Percentiles rank a stretch among this genome's conserved stretches.
These are phyloP conservation scores for Chamaecrista fasciculata DNA, from an alignment of 306 rosid species.

Conservation along the genomic window DNA sequence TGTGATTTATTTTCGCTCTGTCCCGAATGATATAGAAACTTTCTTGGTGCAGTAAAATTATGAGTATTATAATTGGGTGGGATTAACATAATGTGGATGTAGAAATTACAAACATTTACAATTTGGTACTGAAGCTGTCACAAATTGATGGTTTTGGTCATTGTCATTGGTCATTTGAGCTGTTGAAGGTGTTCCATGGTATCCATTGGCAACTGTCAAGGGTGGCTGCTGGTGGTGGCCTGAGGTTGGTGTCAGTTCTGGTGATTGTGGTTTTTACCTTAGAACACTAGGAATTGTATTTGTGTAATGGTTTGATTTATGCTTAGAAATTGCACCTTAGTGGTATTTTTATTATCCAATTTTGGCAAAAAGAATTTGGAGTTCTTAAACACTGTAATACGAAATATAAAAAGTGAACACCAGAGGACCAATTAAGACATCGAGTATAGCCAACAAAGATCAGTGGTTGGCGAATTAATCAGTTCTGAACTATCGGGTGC, in stretches of 20 bases:
- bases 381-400: background rate
- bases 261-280: conserved; percentile 11
- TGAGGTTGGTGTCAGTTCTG: background rate
- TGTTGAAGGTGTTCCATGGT: background rate
- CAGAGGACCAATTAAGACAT: background rate
- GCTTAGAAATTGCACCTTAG: conserved; percentile 6
- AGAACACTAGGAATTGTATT: conserved; percentile 15
- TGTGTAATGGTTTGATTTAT: background rate
- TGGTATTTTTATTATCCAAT: background rate
- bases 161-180: background rate
- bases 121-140: background rate
- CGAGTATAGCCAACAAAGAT: background rate
- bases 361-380: background rate
- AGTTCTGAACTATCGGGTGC: conserved; percentile 5
- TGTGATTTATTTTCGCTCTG: too few relatives aligned
- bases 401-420: background rate
- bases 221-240: background rate
- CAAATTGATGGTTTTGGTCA: background rate
- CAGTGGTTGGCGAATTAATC: conserved; percentile 8
- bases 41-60: background rate
- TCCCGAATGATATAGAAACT: background rate
- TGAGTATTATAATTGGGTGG: conserved; percentile 6
- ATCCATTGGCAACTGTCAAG: background rate
- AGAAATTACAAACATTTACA: background rate
- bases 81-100: background rate